These are phyloP conservation scores for Ceratocystis cacaofunesta DNA, from an alignment of 2,329 filamentous ascomycete genomes.

Conservation along the genomic window DNA sequence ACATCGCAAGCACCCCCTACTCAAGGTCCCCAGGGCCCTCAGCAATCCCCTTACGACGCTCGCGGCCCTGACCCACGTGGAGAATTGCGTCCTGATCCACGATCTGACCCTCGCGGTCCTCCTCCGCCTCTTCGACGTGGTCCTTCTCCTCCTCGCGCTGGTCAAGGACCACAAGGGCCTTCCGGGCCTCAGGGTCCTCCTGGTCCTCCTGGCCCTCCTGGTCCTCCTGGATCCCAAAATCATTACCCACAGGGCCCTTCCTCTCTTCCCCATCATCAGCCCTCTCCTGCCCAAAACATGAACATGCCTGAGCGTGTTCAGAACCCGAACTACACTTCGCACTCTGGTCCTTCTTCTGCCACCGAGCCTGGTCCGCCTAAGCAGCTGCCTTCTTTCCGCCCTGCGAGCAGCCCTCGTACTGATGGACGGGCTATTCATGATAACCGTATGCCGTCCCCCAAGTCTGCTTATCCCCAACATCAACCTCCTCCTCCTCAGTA, in stretches of 20 bases:
- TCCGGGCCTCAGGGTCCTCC: constrained; percentile 14
- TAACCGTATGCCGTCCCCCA: constrained; percentile 79
- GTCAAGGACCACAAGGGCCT: constrained; percentile 22
- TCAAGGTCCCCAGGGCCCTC: constrained; percentile 30
- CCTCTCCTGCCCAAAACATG: constrained; percentile 27
- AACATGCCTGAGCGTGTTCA: constrained; percentile 31
- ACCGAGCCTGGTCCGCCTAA: constrained; percentile 15
- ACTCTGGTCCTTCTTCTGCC: constrained; percentile 23
- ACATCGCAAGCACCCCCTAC: constrained; percentile 12
- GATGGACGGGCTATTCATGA: constrained; percentile 74
- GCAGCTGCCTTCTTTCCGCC: constrained; percentile 49
- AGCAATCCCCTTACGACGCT: constrained; percentile 41
- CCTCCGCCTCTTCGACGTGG: constrained; percentile 34
- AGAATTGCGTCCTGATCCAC: constrained; percentile 9
- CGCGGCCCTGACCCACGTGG: constrained; percentile 18
- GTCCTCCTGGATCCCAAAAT: constrained; percentile 35
- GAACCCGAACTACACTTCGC: constrained; percentile 46
- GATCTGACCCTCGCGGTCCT: constrained; percentile 22
- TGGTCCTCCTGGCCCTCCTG: constrained; percentile 26
- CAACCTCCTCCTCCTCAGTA: constrained; percentile 41
- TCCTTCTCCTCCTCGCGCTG: constrained; percentile 8
- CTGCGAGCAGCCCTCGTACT: constrained; percentile 60
- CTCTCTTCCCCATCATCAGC: constrained; percentile 23
- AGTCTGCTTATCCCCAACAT: constrained; percentile 68
- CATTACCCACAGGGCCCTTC: constrained; percentile 25